Evolutionary conservation across 169 alveolate genomes (phyloP).

Genomic region (Eimeria acervulina): DNA sequence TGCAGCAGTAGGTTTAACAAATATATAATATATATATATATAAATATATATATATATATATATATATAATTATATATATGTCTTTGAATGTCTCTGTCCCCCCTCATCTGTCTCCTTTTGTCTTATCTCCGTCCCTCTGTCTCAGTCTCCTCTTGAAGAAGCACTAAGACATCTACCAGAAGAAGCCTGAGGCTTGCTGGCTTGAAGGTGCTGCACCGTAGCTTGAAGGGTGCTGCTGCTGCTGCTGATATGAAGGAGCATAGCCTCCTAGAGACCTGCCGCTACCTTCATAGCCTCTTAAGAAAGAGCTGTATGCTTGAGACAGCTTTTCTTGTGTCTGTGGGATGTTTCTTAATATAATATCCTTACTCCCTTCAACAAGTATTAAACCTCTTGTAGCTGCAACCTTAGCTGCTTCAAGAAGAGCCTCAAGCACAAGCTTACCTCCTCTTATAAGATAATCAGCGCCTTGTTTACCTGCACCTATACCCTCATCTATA

Average conservation of each 20-base stretch:
- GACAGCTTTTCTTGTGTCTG: slow-evolving; percentile 32
- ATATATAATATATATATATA: no score
- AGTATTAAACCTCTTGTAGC: background rate
- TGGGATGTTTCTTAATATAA: background rate
- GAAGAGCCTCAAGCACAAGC: background rate
- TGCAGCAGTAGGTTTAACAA: no score
- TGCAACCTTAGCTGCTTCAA: slow-evolving; percentile 12
- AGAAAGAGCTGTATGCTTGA: slow-evolving; percentile 24
- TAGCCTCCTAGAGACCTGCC: background rate
- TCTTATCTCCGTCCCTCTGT: no score
- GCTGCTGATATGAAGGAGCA: background rate
- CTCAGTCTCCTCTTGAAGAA: no score
- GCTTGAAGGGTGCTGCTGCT: background rate
- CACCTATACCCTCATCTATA: background rate
- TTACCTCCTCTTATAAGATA: background rate
- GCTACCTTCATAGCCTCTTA: slow-evolving; percentile 9
- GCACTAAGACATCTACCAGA: slow-evolving; percentile 57
- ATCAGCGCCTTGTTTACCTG: slow-evolving; percentile 41
- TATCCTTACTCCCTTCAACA: background rate
- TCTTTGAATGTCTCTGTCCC: no score
- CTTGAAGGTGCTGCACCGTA: slow-evolving; percentile 28
- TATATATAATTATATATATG: no score
- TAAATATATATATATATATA: no score
- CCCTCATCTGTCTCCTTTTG: no score
- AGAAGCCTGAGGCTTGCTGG: slow-evolving; percentile 43